Evolutionary conservation across 331 rosid species (phyloP), one percentile per base, ranked within the genome.

Genomic region (Saraca asoca): DNA sequence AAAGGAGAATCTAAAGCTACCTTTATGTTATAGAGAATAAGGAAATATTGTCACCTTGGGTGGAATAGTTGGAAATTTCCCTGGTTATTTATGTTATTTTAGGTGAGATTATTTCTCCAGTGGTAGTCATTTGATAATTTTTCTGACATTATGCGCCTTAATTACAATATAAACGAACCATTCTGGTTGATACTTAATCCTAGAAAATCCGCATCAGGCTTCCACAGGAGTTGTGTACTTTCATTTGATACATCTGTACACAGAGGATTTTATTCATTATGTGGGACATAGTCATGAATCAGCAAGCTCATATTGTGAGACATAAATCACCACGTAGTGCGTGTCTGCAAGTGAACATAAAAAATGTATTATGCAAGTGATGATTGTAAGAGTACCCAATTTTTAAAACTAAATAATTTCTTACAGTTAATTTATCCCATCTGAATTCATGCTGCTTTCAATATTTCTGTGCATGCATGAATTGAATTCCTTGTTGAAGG

Each of bases 181-280:
- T 19, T 39, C 2, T 41, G 20, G 20, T 9, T 46, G 13, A 29
- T 54, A 33, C 34, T 15, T 64, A 33, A 55, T 64, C 43, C 33
- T 33, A 41, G 29, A 50, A 41, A 51, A 16, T 17, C 6, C 18
- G 29, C 44, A 46, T 53, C 13, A 12, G 62, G 55, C 11, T 69
- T 62, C 33, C 38, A 62, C 48, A 19, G 6, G 17, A 15, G 45
- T 43, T 50, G 12, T 52, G 10, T 41, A 58, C 66, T 68, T 59
- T 74, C 48, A 59, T 57, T 58, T 44, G 50, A 17, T 74, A 3
- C 42, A 51, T 52, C n/a, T 68, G 45, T 59, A 51, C 7, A n/a
- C n/a, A n/a, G n/a, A n/a, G n/a, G n/a, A n/a, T n/a, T n/a, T n/a
- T n/a, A n/a, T n/a, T n/a, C n/a, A n/a, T n/a, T n/a, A n/a, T n/a